phyloP scores from a whole-genome alignment of 441 rosid genomes.

The Isatis lusitanica region DNA sequence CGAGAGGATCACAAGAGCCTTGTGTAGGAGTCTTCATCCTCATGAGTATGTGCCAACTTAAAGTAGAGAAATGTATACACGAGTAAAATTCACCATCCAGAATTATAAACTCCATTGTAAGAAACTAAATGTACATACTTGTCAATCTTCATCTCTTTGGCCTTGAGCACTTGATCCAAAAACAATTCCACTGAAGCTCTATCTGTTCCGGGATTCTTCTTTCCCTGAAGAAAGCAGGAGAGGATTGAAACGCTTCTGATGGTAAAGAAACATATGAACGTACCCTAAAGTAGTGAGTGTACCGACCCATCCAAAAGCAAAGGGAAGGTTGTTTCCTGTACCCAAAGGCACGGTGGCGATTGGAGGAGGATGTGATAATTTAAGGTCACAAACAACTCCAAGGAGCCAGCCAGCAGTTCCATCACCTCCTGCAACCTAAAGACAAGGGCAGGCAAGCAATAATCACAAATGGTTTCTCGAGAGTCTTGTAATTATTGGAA shows the following conservation, averaged over 20 bases:
- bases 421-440: slow-evolving; percentile 90
- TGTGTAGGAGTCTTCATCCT: slow-evolving; percentile 72
- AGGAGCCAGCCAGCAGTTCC: slow-evolving; percentile 98
- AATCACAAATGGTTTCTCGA: background rate
- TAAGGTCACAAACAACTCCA: slow-evolving; percentile 86
- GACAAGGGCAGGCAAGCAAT: background rate
- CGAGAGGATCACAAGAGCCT: slow-evolving; percentile 85
- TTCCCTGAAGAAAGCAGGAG: slow-evolving; percentile 58
- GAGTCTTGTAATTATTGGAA: background rate
- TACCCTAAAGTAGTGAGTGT: background rate
- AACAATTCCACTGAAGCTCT: slow-evolving; percentile 59
- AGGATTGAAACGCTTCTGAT: background rate
- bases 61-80: slow-evolving; percentile 16
- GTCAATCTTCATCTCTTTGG: slow-evolving; percentile 93
- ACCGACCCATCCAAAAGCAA: slow-evolving; percentile 90
- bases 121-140: slow-evolving; percentile 47
- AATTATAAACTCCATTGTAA: background rate
- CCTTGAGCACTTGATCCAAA: slow-evolving; percentile 59
- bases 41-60: slow-evolving; percentile 90
- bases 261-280: background rate
- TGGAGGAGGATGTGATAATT: slow-evolving; percentile 79
- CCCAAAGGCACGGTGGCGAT: slow-evolving; percentile 87
- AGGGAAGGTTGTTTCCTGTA: slow-evolving; percentile 91
- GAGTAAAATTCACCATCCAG: background rate
- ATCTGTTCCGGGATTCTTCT: slow-evolving; percentile 89